A percentile compares a stretch with the other conserved stretches of the same genome.
Conservation (phyloP, 2,329 filamentous ascomycete genomes). For the Pestalotiopsis sp. region DNA sequence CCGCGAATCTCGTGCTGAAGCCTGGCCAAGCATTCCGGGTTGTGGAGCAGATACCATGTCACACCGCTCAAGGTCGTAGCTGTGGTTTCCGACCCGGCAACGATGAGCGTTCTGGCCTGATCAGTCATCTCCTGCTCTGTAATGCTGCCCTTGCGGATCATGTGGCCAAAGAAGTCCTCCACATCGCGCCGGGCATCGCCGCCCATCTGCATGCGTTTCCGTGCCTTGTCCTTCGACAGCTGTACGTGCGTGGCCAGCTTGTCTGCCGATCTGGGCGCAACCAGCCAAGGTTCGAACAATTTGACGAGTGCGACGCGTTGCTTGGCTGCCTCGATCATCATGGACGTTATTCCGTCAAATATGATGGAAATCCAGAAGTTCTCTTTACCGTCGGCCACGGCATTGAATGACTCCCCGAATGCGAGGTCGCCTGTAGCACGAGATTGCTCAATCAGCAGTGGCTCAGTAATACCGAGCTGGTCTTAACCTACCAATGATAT, state of each 20-base stretch:
- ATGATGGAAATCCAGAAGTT: neutral
- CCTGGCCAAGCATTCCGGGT: constrained; percentile 12
- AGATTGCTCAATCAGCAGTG: neutral
- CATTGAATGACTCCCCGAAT: constrained; percentile 10
- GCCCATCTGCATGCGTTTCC: neutral
- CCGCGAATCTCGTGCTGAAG: neutral
- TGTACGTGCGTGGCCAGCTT: neutral
- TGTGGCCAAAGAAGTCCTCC: constrained; percentile 2
- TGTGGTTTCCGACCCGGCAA: constrained; percentile 16
- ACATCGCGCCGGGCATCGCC: constrained; percentile 12
- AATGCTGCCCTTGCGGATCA: neutral
- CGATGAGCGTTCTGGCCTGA: constrained; percentile 2
- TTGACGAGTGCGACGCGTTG: neutral
- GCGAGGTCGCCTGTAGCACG: constrained; percentile 17
- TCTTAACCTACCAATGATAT: constrained; percentile 29
- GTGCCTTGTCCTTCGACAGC: constrained; percentile 1
- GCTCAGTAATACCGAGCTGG: neutral
- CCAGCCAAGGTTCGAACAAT: neutral
- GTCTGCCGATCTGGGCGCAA: neutral
- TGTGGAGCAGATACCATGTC: neutral
- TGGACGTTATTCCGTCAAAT: neutral
- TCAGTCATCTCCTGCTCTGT: constrained; percentile 2
- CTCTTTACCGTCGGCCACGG: neutral
- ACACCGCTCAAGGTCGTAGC: neutral
- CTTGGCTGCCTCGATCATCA: neutral